phyloP scores from a whole-genome alignment of 495 filamentous ascomycete species.

The Halenospora varia region DNA sequence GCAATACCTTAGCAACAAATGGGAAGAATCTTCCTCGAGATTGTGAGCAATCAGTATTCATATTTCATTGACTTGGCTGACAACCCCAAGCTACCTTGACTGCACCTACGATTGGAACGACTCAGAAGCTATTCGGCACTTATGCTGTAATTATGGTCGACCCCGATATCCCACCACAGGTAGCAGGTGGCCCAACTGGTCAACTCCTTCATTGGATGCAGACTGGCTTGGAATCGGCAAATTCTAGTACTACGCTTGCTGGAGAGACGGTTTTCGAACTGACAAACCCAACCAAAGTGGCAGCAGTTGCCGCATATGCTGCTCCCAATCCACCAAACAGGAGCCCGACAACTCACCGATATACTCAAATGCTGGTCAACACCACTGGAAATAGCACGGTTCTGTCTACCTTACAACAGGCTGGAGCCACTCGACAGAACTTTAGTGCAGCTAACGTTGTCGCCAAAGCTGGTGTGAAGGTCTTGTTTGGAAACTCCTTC shows the following conservation, averaged over 20 bases:
- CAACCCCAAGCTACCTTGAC: slow-evolving; percentile 9
- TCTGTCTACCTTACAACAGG: not conserved
- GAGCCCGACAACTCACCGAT: slow-evolving; percentile 13
- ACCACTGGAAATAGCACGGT: slow-evolving; percentile 10
- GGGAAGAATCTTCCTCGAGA: slow-evolving; percentile 12
- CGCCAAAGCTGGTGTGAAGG: slow-evolving; percentile 1
- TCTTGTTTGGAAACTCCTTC: slow-evolving; percentile 17
- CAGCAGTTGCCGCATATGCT: slow-evolving; percentile 13
- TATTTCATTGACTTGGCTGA: not conserved
- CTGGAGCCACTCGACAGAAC: not conserved
- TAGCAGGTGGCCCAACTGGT: not conserved
- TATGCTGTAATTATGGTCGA: slow-evolving; percentile 24
- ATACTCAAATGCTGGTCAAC: slow-evolving; percentile 19
- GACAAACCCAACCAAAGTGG: slow-evolving; percentile 5
- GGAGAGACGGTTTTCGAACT: slow-evolving; percentile 13
- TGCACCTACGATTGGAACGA: slow-evolving; percentile 16
- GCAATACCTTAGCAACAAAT: slow-evolving; percentile 12
- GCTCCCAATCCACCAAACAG: slow-evolving; percentile 13
- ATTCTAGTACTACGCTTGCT: not conserved
- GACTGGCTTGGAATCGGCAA: slow-evolving; percentile 14
- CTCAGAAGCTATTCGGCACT: slow-evolving; percentile 8
- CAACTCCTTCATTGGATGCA: slow-evolving; percentile 25
- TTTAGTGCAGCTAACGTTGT: slow-evolving; percentile 14
- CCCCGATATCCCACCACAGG: slow-evolving; percentile 15
- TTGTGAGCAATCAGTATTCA: not conserved